phyloP scores from a whole-genome alignment of 371 early-diverging fungal species.

The Capniomyces stellatus region DNA sequence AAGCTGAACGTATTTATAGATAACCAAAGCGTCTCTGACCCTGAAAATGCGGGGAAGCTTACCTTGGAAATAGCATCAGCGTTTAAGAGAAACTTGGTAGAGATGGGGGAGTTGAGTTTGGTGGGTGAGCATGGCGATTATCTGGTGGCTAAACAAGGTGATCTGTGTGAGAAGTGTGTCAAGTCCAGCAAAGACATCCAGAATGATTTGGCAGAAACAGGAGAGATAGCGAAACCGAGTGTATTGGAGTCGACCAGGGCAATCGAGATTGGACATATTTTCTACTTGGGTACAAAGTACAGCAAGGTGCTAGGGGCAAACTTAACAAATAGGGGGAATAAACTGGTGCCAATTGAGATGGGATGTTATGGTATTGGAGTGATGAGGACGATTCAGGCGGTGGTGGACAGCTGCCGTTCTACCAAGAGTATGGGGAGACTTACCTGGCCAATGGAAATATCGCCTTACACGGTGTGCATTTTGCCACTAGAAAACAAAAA shows the following conservation, averaged over 20 bases:
- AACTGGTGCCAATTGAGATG: conserved; percentile 47
- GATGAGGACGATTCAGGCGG: conserved; percentile 56
- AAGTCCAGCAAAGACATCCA: no score
- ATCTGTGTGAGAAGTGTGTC: no score
- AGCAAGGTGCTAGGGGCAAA: conserved; percentile 44
- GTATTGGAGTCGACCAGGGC: conserved; percentile 46
- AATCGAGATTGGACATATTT: conserved; percentile 82
- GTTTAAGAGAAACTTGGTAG: no score
- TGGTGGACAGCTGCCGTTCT: conserved; percentile 48
- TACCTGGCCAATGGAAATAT: conserved; percentile 53
- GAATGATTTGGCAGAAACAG: no score
- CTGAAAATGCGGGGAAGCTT: no score
- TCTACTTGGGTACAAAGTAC: conserved; percentile 76
- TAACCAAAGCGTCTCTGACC: no score
- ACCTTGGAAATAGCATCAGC: no score
- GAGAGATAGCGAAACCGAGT: no score
- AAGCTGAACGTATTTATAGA: no score
- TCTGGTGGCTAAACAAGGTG: no score
- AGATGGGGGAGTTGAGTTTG: no score
- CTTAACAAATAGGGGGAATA: conserved; percentile 15
- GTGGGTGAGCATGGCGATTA: no score
- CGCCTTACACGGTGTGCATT: conserved; percentile 52
- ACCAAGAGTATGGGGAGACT: conserved; percentile 44
- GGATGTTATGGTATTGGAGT: conserved; percentile 87
- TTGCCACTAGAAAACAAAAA: conserved; percentile 28